A percentile compares a stretch with the other conserved stretches of the same genome.
phyloP scores from a whole-genome alignment of 108 stramenopile genomes.

The Aurantiochytrium sp. region DNA sequence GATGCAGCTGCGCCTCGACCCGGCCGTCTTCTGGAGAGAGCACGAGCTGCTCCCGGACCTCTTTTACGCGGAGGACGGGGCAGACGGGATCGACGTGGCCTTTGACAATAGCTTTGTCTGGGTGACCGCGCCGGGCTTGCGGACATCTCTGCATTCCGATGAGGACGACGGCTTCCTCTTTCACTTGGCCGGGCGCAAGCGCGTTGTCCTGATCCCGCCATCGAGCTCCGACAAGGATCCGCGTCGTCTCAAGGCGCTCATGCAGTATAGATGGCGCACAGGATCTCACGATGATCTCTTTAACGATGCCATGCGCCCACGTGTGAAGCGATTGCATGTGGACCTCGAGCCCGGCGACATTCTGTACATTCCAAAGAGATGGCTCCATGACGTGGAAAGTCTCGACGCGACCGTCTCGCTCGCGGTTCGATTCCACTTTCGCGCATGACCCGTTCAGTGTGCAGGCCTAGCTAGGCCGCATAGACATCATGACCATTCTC shows the following conservation, averaged over 20 bases:
- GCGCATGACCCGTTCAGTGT: background rate
- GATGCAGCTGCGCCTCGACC: background rate
- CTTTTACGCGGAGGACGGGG: background rate
- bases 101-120: conserved; percentile 30
- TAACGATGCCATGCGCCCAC: background rate
- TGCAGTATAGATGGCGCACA: background rate
- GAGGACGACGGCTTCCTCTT: conserved; percentile 20
- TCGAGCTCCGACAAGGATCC: background rate
- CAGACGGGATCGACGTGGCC: background rate
- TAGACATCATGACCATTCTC: background rate
- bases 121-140: background rate
- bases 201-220: background rate
- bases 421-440: conserved; percentile 1
- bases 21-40: conserved; percentile 3
- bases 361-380: background rate
- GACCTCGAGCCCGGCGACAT: background rate
- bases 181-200: background rate
- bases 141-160: conserved; percentile 8
- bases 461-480: background rate
- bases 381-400: conserved; percentile 6
- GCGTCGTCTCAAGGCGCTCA: background rate
- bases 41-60: background rate
- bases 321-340: background rate
- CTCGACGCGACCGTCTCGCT: background rate
- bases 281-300: background rate